Conservation (phyloP, 345 rosid genomes). For the Melaleuca quinquenervia region DNA sequence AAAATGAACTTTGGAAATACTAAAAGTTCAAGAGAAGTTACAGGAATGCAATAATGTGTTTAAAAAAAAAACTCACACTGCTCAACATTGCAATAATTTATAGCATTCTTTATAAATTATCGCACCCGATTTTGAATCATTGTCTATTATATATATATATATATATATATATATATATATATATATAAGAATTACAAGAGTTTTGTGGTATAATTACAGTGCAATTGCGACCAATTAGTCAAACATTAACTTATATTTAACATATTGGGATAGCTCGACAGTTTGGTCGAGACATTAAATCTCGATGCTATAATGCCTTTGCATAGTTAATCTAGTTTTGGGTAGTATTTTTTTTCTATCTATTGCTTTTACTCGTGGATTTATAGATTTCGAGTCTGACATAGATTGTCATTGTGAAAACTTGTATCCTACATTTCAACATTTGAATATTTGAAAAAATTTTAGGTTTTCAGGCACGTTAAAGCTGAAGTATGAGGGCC, state of each 20-base stretch:
- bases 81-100: not conserved
- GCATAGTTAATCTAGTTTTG: too few species aligned
- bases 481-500: not conserved
- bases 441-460: not conserved
- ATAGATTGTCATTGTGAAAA: not conserved
- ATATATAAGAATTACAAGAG: too few species aligned
- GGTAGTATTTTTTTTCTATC: not conserved
- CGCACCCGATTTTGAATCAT: not conserved
- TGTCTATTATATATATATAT: too few species aligned
- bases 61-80: too few species aligned
- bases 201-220: not conserved
- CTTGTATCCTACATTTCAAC: not conserved
- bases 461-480: not conserved
- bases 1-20: too few species aligned
- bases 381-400: not conserved
- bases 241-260: not conserved
- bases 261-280: not conserved
- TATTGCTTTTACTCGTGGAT: not conserved
- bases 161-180: too few species aligned
- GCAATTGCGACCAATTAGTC: not conserved
- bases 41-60: not conserved
- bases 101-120: not conserved
- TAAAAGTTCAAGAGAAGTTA: too few species aligned
- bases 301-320: not conserved
- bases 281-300: not conserved